Base-by-base conservation (phyloP, 1,284 basidiomycete species). In the Apiotrichum montevideense region DNA sequence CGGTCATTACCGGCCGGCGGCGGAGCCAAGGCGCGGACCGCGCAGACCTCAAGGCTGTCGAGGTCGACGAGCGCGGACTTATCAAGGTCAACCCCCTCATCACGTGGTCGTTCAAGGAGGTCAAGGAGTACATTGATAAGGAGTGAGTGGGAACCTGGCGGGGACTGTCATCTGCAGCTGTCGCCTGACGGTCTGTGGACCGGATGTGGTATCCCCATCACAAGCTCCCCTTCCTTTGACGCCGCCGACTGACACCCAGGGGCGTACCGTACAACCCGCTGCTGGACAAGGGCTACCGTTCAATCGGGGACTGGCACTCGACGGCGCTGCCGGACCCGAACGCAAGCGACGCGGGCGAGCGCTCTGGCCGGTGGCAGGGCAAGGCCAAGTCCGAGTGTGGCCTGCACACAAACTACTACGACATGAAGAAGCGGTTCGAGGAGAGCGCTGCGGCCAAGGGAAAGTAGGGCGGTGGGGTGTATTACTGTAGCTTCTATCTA, bases 241-340 rank as follows among this genome's bases (percentile, higher is more conserved):
- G 32, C 40, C 13, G 9, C 7, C n/a, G 14, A 3, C n/a, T 11
- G 11, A 32, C 2, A 3, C 46, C 46, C 62, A 78, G 77, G 77
- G 80, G 84, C 35, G 93, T 98, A 1, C 94, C 94, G 2, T 85
- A 86, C 66, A 98, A 98, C 79, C 85, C 84, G 62, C 81, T 98
- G 3, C 82, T 98, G 43, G 86, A 86, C 64, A 83, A 92, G 71
- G 95, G 95, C 1, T 98, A 98, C 81, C 87, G 86, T 68, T 92
- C 88, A 67, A 85, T 98, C 61, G 95, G 95, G 8, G 95, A 98
- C 77, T 95, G 92, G 88, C 96, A 98, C 78, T 94, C 90, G 62
- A 98, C 95, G 0, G 79, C 76, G 32, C 85, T 86, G 72, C 78
- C 79, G 3, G 73, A 74, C 54, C 73, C 74, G 5, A 85, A 85